Evolutionary conservation across 768 basidiomycete species (phyloP).

Genomic region (Mycena kentingensis): DNA sequence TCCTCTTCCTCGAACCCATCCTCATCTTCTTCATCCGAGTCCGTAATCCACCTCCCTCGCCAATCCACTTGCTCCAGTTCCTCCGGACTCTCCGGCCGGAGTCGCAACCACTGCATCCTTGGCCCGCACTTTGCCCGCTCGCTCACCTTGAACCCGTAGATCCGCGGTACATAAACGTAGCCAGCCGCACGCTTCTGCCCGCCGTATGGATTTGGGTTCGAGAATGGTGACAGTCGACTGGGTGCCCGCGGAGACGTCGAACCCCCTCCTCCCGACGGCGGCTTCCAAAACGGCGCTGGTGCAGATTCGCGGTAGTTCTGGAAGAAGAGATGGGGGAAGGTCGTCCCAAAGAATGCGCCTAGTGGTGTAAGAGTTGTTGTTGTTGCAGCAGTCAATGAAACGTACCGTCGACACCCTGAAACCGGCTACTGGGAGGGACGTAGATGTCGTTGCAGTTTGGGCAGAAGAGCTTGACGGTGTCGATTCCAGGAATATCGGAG

Average conservation of each 20-base stretch:
- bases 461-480: conserved; percentile 97
- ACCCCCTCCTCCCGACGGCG: conserved; percentile 55
- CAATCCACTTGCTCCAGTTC: conserved; percentile 90
- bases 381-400: conserved; percentile 6
- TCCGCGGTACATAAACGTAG: conserved; percentile 85
- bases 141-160: conserved; percentile 97
- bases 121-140: conserved; percentile 94
- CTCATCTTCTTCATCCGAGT: too few relatives aligned
- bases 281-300: conserved; percentile 89
- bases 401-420: conserved; percentile 93
- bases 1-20: conserved; percentile 68
- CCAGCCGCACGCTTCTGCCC: conserved; percentile 88
- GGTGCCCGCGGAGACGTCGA: conserved; percentile 61
- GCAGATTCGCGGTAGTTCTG: conserved; percentile 96
- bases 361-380: conserved; percentile 15
- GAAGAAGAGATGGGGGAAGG: conserved; percentile 98
- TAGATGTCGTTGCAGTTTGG: conserved; percentile 98
- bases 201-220: conserved; percentile 87
- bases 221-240: conserved; percentile 59
- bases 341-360: conserved; percentile 99
- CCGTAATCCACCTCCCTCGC: conserved; percentile 91
- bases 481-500: conserved; percentile 92
- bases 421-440: conserved; percentile 91
- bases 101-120: conserved; percentile 93
- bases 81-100: conserved; percentile 77